A percentile compares a stretch with the other conserved stretches of the same genome.
These are phyloP conservation scores for Aspergillus chevalieri DNA, from an alignment of 2,329 filamentous ascomycete species.

Conservation along the genomic window DNA sequence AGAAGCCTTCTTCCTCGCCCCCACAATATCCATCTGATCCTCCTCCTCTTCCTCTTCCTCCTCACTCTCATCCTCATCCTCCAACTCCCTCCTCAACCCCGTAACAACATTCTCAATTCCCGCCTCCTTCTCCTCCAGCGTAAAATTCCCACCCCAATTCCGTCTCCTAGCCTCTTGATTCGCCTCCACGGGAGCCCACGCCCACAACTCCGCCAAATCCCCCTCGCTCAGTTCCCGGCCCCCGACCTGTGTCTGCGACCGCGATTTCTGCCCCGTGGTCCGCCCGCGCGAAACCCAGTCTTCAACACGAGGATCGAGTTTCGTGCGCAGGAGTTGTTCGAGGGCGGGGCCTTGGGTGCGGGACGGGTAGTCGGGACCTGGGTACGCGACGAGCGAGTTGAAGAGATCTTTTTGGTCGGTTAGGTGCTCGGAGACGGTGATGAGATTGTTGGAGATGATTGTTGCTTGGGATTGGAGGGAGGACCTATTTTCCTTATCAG, in stretches of 20 bases:
- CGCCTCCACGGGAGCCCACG: conserved; percentile 47
- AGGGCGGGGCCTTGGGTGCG: conserved; percentile 58
- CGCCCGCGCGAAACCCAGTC: conserved; percentile 63
- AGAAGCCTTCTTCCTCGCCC: conserved; percentile 28
- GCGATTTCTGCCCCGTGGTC: conserved; percentile 3
- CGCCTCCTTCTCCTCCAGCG: conserved; percentile 59
- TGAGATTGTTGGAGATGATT: conserved; percentile 66
- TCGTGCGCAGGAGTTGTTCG: conserved; percentile 69
- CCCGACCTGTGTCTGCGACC: neutral
- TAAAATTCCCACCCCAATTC: conserved; percentile 62
- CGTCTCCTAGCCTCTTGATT: conserved; percentile 40
- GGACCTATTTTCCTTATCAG: conserved; percentile 42
- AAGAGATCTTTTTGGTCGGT: conserved; percentile 62
- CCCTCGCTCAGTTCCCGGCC: conserved; percentile 32
- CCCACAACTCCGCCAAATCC: conserved; percentile 57
- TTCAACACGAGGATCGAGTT: conserved; percentile 71
- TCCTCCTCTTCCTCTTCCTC: conserved; percentile 50
- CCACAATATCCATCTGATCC: conserved; percentile 38
- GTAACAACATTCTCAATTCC: conserved; percentile 67
- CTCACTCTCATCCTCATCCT: conserved; percentile 49
- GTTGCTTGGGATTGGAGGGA: conserved; percentile 66
- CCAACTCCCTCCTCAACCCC: conserved; percentile 55
- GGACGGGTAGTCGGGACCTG: conserved; percentile 67
- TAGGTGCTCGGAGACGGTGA: conserved; percentile 60
- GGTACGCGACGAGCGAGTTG: conserved; percentile 65